Conservation (phyloP, 2,329 filamentous ascomycete species). For the Zymoseptoria crescenta region DNA sequence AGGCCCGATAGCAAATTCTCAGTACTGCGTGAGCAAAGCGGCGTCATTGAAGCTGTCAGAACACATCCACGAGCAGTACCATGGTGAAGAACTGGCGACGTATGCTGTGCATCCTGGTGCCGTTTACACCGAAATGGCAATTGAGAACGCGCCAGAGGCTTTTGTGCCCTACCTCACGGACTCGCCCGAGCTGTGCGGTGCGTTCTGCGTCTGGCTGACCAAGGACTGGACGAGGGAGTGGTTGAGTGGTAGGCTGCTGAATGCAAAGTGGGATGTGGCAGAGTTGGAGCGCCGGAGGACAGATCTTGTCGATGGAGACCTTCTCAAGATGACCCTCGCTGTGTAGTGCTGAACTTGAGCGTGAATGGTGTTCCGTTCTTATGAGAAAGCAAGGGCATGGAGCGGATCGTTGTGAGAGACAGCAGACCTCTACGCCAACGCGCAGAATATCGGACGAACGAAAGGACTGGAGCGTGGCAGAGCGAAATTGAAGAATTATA, state of each 20-base stretch:
- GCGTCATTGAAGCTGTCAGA: constrained; percentile 34
- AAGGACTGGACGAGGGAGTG: constrained; percentile 27
- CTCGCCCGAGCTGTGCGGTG: constrained; percentile 27
- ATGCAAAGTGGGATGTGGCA: constrained; percentile 32
- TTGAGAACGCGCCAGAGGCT: constrained; percentile 28
- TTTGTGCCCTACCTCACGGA: constrained; percentile 23
- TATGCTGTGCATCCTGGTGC: constrained; percentile 33
- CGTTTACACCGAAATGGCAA: constrained; percentile 31
- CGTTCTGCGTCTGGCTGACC: constrained; percentile 29
- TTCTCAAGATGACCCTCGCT: constrained; percentile 29
- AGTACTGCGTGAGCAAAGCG: constrained; percentile 33
- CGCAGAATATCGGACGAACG: not conserved
- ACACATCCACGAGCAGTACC: constrained; percentile 32
- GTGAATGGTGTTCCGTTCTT: too few relatives aligned
- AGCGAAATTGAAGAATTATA: not conserved
- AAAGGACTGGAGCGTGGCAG: not conserved
- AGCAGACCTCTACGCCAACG: not conserved
- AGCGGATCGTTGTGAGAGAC: too few relatives aligned
- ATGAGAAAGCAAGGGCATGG: too few relatives aligned
- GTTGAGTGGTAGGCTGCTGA: constrained; percentile 32
- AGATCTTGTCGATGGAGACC: constrained; percentile 30
- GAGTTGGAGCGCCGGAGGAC: constrained; percentile 28
- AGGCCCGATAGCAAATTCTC: constrained; percentile 35
- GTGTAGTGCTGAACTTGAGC: not conserved
- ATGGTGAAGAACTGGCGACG: constrained; percentile 21